Conservation (phyloP, 2,329 filamentous ascomycete species). For the Tolypocladium guangdongense region DNA sequence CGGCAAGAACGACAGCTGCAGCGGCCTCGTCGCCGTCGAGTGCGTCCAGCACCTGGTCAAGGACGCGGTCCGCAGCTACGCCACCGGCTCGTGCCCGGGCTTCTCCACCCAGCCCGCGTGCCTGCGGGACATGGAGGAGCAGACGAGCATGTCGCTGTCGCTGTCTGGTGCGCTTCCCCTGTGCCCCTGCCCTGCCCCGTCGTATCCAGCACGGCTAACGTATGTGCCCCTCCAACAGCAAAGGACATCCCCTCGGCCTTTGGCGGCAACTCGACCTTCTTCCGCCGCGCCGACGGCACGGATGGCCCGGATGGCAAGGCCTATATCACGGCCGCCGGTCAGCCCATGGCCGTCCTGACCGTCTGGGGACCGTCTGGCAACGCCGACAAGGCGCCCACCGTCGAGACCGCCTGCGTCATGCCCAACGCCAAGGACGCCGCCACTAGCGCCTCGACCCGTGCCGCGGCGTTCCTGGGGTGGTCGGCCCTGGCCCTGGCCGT, state of each 20-base stretch:
- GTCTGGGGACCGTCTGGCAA: slow-evolving; percentile 1
- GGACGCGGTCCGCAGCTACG: slow-evolving; percentile 1
- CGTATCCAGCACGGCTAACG: neutral
- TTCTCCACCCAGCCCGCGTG: slow-evolving; percentile 2
- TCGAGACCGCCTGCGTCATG: neutral
- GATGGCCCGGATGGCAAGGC: neutral
- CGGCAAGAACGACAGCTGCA: slow-evolving; percentile 3
- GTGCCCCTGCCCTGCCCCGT: neutral
- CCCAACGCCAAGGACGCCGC: neutral
- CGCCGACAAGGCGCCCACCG: neutral
- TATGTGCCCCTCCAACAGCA: neutral
- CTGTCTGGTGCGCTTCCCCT: neutral
- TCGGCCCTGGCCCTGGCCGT: neutral
- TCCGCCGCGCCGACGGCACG: slow-evolving; percentile 1
- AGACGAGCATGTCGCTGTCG: neutral
- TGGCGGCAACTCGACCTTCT: slow-evolving; percentile 2
- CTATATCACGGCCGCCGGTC: neutral
- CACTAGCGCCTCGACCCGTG: neutral
- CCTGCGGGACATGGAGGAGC: slow-evolving; percentile 1
- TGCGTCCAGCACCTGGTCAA: slow-evolving; percentile 2
- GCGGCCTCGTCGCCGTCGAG: slow-evolving; percentile 1
- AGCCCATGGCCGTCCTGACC: slow-evolving; percentile 3
- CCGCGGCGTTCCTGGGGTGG: neutral
- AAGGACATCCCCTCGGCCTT: neutral
- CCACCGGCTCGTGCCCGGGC: neutral